A percentile compares a stretch with the other conserved stretches of the same genome.
phyloP scores from a whole-genome alignment of 306 rosid species.

The Vigna hirtella region DNA sequence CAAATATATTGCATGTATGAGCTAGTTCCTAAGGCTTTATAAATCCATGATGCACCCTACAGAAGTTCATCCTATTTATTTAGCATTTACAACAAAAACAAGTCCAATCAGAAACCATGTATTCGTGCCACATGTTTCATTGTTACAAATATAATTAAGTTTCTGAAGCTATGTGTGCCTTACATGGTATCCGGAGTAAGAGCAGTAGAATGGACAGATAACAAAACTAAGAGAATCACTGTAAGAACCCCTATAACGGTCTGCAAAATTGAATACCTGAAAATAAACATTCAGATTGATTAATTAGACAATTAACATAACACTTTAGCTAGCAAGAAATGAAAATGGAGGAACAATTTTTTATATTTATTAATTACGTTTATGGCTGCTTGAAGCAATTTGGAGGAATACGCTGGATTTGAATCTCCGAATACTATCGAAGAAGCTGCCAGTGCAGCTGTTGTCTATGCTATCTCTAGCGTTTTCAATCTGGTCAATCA shows the following conservation, averaged over 20 bases:
- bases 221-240: conserved; percentile 75
- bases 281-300: not conserved
- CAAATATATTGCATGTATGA: conserved; percentile 66
- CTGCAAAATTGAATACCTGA: conserved; percentile 83
- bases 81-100: not conserved
- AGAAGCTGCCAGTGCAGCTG: conserved; percentile 93
- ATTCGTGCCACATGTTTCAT: too few relatives aligned
- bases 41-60: conserved; percentile 94
- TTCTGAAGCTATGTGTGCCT: too few relatives aligned
- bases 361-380: conserved; percentile 44
- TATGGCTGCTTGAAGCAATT: conserved; percentile 75
- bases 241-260: conserved; percentile 82
- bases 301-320: not conserved
- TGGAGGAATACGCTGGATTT: conserved; percentile 66
- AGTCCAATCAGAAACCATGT: too few relatives aligned
- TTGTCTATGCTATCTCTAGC: conserved; percentile 86
- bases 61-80: conserved; percentile 88
- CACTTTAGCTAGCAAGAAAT: not conserved
- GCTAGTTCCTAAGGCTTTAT: conserved; percentile 66
- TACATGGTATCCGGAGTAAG: too few relatives aligned
- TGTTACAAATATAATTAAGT: too few relatives aligned
- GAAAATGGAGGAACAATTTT: not conserved
- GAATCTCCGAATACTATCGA: conserved; percentile 81
- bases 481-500: conserved; percentile 65
- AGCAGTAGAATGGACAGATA: too few relatives aligned